These are phyloP conservation scores for Teunomyces aglyptinius DNA, from an alignment of 805 yeast species.

Conservation along the genomic window DNA sequence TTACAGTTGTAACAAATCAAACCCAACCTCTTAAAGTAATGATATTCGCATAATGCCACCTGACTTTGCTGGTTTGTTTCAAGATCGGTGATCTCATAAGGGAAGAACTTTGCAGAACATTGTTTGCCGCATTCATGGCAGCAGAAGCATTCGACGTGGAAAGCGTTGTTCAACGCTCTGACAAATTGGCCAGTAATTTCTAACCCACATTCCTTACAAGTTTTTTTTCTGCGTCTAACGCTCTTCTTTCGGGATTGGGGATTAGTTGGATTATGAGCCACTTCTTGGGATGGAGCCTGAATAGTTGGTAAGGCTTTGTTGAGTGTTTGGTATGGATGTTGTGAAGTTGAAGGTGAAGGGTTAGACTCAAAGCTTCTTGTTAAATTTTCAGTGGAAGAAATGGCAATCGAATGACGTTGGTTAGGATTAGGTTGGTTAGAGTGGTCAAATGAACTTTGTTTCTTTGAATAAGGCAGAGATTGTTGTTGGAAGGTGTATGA, in stretches of 20 bases:
- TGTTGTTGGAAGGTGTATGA: conserved; percentile 1
- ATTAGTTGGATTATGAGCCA: conserved; percentile 2
- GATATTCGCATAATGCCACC: conserved; percentile 80
- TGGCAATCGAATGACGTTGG: conserved; percentile 30
- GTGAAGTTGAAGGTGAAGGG: background rate
- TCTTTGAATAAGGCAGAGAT: background rate
- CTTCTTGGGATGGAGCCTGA: conserved; percentile 7
- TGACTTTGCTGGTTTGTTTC: conserved; percentile 18
- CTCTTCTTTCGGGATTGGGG: conserved; percentile 1
- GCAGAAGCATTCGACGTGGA: conserved; percentile 83
- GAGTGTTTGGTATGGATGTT: background rate
- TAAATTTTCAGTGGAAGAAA: conserved; percentile 17
- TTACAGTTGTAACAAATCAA: conserved; percentile 86
- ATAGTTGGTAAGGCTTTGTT: background rate
- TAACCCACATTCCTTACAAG: conserved; percentile 36
- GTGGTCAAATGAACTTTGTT: background rate
- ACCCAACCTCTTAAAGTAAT: conserved; percentile 82
- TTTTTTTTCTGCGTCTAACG: conserved; percentile 21
- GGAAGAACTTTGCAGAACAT: conserved; percentile 87
- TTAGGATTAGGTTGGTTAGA: conserved; percentile 1
- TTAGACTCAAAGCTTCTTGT: conserved; percentile 2
- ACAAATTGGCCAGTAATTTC: conserved; percentile 68
- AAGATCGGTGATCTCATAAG: conserved; percentile 56
- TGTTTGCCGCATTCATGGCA: conserved; percentile 81
- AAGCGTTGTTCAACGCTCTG: conserved; percentile 75